Percentiles rank a stretch among this genome's conserved stretches.
These are phyloP conservation scores for Brasenia schreberi DNA, from an alignment of 164 flowering plant species.

Conservation along the genomic window DNA sequence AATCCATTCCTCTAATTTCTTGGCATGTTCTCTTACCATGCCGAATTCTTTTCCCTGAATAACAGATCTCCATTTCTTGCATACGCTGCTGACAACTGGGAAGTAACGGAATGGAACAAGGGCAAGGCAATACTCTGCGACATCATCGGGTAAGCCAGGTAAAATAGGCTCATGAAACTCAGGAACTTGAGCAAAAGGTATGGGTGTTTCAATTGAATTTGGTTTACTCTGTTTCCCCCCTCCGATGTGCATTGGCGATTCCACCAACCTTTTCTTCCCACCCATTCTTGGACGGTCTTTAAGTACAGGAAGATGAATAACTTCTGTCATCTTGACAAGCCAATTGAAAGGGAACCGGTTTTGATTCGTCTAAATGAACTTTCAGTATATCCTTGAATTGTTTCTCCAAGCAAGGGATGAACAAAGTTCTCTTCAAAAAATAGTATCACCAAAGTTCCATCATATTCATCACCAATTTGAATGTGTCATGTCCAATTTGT, in stretches of 20 bases:
- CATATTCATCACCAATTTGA: constrained; percentile 61
- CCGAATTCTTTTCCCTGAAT: constrained; percentile 71
- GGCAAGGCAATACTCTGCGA: constrained; percentile 81
- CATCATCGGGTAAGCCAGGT: constrained; percentile 92
- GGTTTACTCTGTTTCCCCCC: not conserved
- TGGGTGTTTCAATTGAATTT: not conserved
- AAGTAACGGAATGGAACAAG: constrained; percentile 69
- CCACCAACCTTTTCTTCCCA: not conserved
- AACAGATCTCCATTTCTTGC: constrained; percentile 71
- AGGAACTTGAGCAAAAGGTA: constrained; percentile 1
- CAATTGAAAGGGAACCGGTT: not conserved
- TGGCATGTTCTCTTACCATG: constrained; percentile 48
- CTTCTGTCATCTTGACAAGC: not conserved
- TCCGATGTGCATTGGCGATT: not conserved
- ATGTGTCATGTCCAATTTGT: constrained; percentile 76
- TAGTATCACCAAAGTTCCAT: constrained; percentile 38
- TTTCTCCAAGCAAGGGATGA: not conserved
- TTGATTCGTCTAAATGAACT: not conserved
- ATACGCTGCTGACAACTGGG: constrained; percentile 74
- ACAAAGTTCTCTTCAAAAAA: not conserved
- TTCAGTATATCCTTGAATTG: not conserved
- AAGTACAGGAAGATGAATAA: not conserved
- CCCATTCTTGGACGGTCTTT: not conserved
- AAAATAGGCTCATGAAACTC: constrained; percentile 41
- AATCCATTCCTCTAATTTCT: constrained; percentile 81